Evolutionary conservation across 768 basidiomycete species (phyloP), one percentile per base, ranked within the genome.

Genomic region (Hortiboletus campestris): DNA sequence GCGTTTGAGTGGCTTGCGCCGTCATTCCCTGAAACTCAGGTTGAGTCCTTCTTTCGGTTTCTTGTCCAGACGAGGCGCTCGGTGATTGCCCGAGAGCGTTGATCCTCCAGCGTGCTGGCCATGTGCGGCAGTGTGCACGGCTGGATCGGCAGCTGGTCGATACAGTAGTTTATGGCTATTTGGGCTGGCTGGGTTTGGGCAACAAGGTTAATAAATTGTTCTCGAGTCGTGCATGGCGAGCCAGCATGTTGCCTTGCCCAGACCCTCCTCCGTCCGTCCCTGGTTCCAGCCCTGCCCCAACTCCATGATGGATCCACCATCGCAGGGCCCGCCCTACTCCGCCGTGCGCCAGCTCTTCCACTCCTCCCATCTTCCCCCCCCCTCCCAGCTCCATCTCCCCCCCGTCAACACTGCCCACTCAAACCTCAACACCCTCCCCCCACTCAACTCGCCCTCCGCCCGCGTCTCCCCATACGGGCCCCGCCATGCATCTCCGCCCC

Each of bases 21-120:
- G 2, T 75, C 75, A 12, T 88, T 94, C 64, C 78, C 83, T 0
- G 75, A 81, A 3, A 74, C 77, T 1, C 80, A 85, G 22, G 78
- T 98, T 3, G 76, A 77, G 19, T 69, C 78, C 0, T 89, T 98
- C 75, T 95, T 98, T 76, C 72, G 77, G 52, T 95, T 98, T 75
- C 76, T 98, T 35, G 86, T 98, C 53, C 75, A 82, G 85, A 91
- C 53, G 84, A 89, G 67, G 93, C 91, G 2, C 80, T 98, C 4
- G 95, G 95, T 1, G 96, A 99, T 68, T n/a, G 65, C 39, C 45
- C 59, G 56, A 62, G 58, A 58, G 56, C 51, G 66, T 65, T 63
- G 66, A 67, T 67, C 66, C 44, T 46, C 58, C n/a, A n/a, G n/a
- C n/a, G n/a, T n/a, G n/a, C n/a, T 14, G 42, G 42, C 22, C 42